A percentile compares a stretch with the other conserved stretches of the same genome.
Evolutionary conservation across 2,329 filamentous ascomycete genomes (phyloP).

Genomic region (Phialocephala sp.): DNA sequence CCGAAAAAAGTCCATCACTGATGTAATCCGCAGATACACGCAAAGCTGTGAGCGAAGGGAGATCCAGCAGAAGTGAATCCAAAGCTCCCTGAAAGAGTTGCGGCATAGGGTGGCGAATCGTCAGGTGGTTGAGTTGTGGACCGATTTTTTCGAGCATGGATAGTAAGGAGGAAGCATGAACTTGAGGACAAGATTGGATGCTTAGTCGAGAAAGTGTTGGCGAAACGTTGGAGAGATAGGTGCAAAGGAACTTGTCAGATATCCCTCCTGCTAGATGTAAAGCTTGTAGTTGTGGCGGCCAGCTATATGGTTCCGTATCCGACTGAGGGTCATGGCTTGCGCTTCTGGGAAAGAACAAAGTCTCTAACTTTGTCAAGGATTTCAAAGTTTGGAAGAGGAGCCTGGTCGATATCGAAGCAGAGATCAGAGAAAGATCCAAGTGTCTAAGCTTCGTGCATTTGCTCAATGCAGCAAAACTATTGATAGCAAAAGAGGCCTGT

Average conservation of each 20-base stretch:
- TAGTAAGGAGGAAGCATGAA: conserved; percentile 33
- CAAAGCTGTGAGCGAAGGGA: conserved; percentile 37
- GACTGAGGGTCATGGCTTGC: conserved; percentile 33
- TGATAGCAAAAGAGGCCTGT: conserved; percentile 43
- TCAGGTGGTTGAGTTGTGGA: conserved; percentile 38
- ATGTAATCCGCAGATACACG: conserved; percentile 44
- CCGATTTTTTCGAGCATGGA: conserved; percentile 35
- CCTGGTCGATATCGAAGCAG: conserved; percentile 40
- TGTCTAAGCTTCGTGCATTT: conserved; percentile 42
- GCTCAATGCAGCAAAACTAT: conserved; percentile 43
- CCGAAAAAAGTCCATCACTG: conserved; percentile 35
- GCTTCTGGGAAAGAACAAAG: conserved; percentile 42
- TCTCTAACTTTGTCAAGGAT: conserved; percentile 39
- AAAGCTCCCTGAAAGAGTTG: conserved; percentile 35
- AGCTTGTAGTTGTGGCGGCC: conserved; percentile 41
- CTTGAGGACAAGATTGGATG: conserved; percentile 42
- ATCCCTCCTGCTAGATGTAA: conserved; percentile 43
- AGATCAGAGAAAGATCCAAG: conserved; percentile 43
- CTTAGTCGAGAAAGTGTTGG: conserved; percentile 36
- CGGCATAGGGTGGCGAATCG: conserved; percentile 43
- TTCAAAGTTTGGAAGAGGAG: conserved; percentile 42
- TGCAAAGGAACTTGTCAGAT: conserved; percentile 38
- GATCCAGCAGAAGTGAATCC: conserved; percentile 34
- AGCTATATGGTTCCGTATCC: conserved; percentile 32
- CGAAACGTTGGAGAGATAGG: conserved; percentile 34